phyloP scores from a whole-genome alignment of 306 rosid species.

The Ziziphus jujuba region DNA sequence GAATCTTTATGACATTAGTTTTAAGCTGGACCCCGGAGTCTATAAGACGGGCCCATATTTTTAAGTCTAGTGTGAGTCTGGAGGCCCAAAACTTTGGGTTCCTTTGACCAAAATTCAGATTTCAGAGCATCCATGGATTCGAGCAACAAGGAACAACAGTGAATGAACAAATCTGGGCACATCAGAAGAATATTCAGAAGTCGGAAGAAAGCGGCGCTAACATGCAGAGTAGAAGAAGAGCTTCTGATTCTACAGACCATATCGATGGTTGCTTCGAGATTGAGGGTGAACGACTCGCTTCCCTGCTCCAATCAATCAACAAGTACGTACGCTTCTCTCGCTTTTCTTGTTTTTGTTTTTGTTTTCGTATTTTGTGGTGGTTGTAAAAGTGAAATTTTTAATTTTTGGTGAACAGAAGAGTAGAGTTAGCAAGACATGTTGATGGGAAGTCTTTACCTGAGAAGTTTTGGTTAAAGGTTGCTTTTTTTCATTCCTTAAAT shows the following conservation, averaged over 20 bases:
- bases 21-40: too few species aligned
- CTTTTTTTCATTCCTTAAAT: not conserved
- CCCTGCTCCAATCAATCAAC: slow-evolving; percentile 54
- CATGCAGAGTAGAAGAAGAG: not conserved
- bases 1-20: too few species aligned
- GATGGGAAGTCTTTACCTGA: slow-evolving; percentile 65
- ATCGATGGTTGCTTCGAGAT: slow-evolving; percentile 49
- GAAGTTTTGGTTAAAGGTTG: slow-evolving; percentile 78
- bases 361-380: not conserved
- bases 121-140: too few species aligned
- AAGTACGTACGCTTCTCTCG: slow-evolving; percentile 28
- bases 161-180: too few species aligned
- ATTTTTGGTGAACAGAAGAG: slow-evolving; percentile 40
- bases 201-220: too few species aligned
- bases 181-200: too few species aligned
- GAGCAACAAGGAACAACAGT: too few species aligned
- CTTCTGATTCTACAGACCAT: not conserved
- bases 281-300: slow-evolving; percentile 54
- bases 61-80: too few species aligned
- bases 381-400: not conserved
- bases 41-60: too few species aligned
- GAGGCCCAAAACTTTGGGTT: too few species aligned
- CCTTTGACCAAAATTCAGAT: too few species aligned
- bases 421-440: slow-evolving; percentile 41
- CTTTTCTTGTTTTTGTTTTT: not conserved